A percentile compares a stretch with the other conserved stretches of the same genome.
phyloP scores from a whole-genome alignment of 202 grass and related monocot genomes.

The Zizania palustris region DNA sequence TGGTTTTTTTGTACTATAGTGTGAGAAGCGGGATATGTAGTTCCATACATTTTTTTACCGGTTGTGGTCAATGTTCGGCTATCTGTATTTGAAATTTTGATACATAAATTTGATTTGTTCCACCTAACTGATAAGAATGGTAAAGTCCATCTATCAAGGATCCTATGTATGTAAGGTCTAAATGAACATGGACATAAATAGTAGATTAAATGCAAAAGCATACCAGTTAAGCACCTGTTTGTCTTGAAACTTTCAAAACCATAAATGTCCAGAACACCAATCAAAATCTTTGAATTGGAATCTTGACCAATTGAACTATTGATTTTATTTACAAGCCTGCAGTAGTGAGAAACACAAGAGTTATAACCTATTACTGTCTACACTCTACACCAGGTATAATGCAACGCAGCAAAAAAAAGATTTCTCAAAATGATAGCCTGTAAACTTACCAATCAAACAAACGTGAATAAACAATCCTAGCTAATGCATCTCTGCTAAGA shows the following conservation, averaged over 20 bases:
- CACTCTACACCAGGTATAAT: slow-evolving; percentile 7
- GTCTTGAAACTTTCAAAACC: slow-evolving; percentile 99
- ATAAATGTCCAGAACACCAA: slow-evolving; percentile 99
- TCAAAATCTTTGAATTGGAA: slow-evolving; percentile 92
- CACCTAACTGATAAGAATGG: slow-evolving; percentile 8
- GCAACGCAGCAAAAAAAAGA: slow-evolving; percentile 24
- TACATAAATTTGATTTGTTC: slow-evolving; percentile 4
- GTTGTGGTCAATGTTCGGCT: background rate
- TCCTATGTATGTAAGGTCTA: slow-evolving; percentile 31
- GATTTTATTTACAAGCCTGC: slow-evolving; percentile 98
- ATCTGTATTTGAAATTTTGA: background rate
- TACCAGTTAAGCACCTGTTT: slow-evolving; percentile 99
- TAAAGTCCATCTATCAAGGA: slow-evolving; percentile 33
- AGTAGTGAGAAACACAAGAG: slow-evolving; percentile 30
- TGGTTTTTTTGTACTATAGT: too few species aligned
- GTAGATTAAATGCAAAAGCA: slow-evolving; percentile 84
- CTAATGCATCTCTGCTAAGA: slow-evolving; percentile 89
- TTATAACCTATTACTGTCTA: slow-evolving; percentile 32
- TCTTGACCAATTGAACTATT: slow-evolving; percentile 95
- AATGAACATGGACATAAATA: slow-evolving; percentile 34
- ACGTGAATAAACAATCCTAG: slow-evolving; percentile 91
- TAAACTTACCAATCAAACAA: slow-evolving; percentile 95
- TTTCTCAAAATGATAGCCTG: slow-evolving; percentile 27
- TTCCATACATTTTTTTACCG: background rate
- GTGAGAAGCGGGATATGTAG: background rate